A percentile compares a stretch with the other conserved stretches of the same genome.
These are phyloP conservation scores for Tardiomyces depauwii DNA, from an alignment of 1,139 yeast genomes.

Conservation along the genomic window DNA sequence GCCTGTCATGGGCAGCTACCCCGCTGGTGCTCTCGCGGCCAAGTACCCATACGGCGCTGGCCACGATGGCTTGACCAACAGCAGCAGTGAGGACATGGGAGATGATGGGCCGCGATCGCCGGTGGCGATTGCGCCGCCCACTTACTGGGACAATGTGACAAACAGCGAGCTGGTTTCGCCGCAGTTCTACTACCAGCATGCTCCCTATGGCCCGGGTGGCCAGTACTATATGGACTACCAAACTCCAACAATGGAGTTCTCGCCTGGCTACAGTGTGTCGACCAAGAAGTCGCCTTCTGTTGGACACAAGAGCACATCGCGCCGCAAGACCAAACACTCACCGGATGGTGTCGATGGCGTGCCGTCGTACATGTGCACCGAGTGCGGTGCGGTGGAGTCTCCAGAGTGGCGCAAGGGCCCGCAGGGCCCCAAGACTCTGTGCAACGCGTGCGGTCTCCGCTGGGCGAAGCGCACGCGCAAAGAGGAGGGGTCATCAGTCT, in stretches of 20 bases:
- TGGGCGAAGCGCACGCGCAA: constrained; percentile 32
- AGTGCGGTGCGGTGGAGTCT: constrained; percentile 54
- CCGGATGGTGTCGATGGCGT: constrained; percentile 1
- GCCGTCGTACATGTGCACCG: constrained; percentile 17
- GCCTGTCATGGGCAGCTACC: not conserved
- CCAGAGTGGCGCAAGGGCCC: constrained; percentile 66
- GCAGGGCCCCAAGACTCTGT: constrained; percentile 49
- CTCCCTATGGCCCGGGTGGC: constrained; percentile 2
- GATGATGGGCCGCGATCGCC: constrained; percentile 6
- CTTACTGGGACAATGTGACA: constrained; percentile 16
- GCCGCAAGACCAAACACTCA: not conserved
- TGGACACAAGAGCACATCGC: not conserved
- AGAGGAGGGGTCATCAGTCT: not conserved
- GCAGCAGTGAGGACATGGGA: not conserved
- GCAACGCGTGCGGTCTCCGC: constrained; percentile 57
- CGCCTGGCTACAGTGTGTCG: not conserved
- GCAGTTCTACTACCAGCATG: constrained; percentile 5
- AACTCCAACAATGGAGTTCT: constrained; percentile 3
- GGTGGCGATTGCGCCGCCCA: constrained; percentile 5
- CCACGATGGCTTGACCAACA: not conserved
- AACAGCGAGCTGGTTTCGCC: constrained; percentile 16
- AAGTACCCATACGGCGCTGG: not conserved
- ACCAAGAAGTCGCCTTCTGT: not conserved
- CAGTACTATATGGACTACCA: constrained; percentile 1
- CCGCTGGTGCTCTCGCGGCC: not conserved